Percentiles rank a stretch among this genome's conserved stretches.
Conservation (phyloP, 306 rosid genomes). For the Fragaria ananassa region DNA sequence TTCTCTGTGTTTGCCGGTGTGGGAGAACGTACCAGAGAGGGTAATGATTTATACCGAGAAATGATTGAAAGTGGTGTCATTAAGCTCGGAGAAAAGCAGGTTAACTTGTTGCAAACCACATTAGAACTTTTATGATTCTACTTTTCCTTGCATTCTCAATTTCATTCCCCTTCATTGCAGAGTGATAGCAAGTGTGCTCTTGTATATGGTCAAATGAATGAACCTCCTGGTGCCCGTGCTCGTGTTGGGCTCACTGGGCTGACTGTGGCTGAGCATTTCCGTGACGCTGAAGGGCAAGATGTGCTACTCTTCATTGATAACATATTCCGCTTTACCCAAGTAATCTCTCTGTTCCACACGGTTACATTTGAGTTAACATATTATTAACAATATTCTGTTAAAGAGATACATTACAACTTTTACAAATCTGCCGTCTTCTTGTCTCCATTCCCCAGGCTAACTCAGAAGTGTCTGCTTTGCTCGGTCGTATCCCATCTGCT, state of each 20-base stretch:
- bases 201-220: slow-evolving; percentile 97
- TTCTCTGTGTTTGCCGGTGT: slow-evolving; percentile 99
- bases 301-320: slow-evolving; percentile 97
- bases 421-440: neutral
- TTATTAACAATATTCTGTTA: neutral
- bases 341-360: slow-evolving; percentile 18
- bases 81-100: slow-evolving; percentile 96
- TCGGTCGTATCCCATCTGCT: slow-evolving; percentile 98
- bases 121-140: neutral
- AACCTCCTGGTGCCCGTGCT: slow-evolving; percentile 99
- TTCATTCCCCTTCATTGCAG: slow-evolving; percentile 28
- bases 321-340: slow-evolving; percentile 97
- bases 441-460: slow-evolving; percentile 58
- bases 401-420: neutral
- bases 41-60: slow-evolving; percentile 93
- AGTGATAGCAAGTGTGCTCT: slow-evolving; percentile 93
- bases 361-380: neutral
- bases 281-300: slow-evolving; percentile 98
- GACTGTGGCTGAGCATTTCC: slow-evolving; percentile 94
- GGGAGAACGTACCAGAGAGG: slow-evolving; percentile 95
- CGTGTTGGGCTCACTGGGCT: slow-evolving; percentile 98
- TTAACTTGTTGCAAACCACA: slow-evolving; percentile 10
- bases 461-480: slow-evolving; percentile 98
- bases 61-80: slow-evolving; percentile 98
- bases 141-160: neutral